These are phyloP conservation scores for Pseudopithomyces maydicus DNA, from an alignment of 2,329 filamentous ascomycete genomes.

Conservation along the genomic window DNA sequence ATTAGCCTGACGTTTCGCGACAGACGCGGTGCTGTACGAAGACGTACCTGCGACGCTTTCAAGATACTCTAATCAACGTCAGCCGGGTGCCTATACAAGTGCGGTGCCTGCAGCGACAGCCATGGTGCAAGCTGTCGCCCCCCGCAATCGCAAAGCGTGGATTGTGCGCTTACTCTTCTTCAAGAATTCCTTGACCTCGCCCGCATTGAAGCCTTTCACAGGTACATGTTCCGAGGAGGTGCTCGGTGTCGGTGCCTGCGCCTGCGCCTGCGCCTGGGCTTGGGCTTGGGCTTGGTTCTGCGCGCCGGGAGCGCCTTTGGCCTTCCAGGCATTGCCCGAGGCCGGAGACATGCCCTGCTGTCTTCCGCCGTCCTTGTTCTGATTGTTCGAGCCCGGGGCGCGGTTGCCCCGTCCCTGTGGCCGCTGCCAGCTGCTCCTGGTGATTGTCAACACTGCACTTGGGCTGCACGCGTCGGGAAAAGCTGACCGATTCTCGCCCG, in stretches of 20 bases:
- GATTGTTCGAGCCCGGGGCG: constrained; percentile 38
- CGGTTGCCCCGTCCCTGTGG: constrained; percentile 38
- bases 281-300: background rate
- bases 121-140: background rate
- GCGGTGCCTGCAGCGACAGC: background rate
- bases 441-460: constrained; percentile 19
- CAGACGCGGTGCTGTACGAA: constrained; percentile 4
- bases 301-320: constrained; percentile 30
- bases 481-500: constrained; percentile 44
- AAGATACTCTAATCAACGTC: constrained; percentile 30
- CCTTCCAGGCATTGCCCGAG: constrained; percentile 45
- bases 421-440: constrained; percentile 40
- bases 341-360: constrained; percentile 38
- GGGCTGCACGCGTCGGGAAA: background rate
- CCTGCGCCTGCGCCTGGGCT: background rate
- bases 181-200: constrained; percentile 50
- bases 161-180: constrained; percentile 41
- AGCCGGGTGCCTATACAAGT: constrained; percentile 16
- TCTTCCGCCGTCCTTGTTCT: constrained; percentile 38
- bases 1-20: constrained; percentile 23
- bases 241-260: constrained; percentile 22
- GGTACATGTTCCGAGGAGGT: constrained; percentile 36
- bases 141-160: background rate
- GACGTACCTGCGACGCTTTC: constrained; percentile 36
- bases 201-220: constrained; percentile 50